phyloP scores from a whole-genome alignment of 805 yeast genomes.

The Torulaspora indica region DNA sequence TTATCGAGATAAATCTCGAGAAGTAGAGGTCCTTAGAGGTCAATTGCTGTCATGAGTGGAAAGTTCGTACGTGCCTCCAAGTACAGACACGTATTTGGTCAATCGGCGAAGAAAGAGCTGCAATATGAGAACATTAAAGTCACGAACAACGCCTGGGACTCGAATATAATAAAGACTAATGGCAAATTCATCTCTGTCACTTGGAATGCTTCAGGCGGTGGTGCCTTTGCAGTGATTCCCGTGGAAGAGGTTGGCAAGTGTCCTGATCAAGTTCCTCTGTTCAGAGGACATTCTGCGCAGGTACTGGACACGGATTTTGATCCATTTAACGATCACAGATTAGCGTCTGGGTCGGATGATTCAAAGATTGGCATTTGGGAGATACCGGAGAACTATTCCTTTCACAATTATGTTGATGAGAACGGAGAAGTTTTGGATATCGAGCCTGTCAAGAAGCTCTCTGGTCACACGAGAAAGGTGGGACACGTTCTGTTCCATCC shows the following conservation, averaged over 20 bases:
- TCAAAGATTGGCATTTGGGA: constrained; percentile 81
- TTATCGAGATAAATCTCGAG: not conserved
- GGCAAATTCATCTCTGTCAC: constrained; percentile 81
- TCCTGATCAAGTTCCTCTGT: constrained; percentile 88
- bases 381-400: constrained; percentile 76
- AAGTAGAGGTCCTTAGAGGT: not conserved
- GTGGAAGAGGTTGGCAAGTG: constrained; percentile 80
- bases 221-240: constrained; percentile 94
- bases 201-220: constrained; percentile 96
- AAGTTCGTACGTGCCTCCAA: constrained; percentile 95
- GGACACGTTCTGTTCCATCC: constrained; percentile 92
- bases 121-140: constrained; percentile 52
- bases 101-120: constrained; percentile 54
- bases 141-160: constrained; percentile 94
- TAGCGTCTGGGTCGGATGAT: constrained; percentile 80
- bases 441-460: constrained; percentile 60
- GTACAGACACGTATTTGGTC: constrained; percentile 94
- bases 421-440: constrained; percentile 63
- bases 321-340: constrained; percentile 73
- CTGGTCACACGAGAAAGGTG: constrained; percentile 91
- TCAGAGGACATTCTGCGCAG: constrained; percentile 93
- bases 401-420: constrained; percentile 51
- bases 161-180: constrained; percentile 81
- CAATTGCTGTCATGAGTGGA: constrained; percentile 47
- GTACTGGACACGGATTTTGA: constrained; percentile 94